Conservation (phyloP, 345 rosid genomes). For the Citrus trifoliata region DNA sequence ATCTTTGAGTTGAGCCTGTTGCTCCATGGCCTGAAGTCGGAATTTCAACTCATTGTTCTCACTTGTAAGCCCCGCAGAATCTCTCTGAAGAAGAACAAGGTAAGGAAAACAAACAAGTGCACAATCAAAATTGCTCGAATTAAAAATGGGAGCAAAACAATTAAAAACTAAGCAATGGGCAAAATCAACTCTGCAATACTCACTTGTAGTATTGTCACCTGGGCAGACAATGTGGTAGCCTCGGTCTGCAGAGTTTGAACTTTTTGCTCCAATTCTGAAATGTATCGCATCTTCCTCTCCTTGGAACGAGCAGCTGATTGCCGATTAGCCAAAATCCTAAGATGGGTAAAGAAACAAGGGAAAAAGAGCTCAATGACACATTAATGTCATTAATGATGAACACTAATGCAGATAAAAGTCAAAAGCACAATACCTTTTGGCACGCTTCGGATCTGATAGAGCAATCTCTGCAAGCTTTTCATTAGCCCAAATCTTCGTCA, state of each 20-base stretch:
- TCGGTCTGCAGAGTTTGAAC: conserved; percentile 86
- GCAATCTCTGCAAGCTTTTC: conserved; percentile 84
- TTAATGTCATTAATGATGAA: not conserved
- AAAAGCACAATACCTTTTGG: conserved; percentile 33
- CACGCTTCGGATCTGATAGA: conserved; percentile 54
- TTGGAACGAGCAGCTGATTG: conserved; percentile 88
- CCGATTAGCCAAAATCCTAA: conserved; percentile 86
- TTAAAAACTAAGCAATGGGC: not conserved
- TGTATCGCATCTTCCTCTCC: conserved; percentile 76
- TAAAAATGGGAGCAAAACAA: not conserved
- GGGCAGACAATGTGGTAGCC: conserved; percentile 79
- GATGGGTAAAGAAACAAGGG: conserved; percentile 1
- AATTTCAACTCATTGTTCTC: conserved; percentile 59
- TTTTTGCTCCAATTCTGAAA: conserved; percentile 75
- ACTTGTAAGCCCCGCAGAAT: conserved; percentile 38
- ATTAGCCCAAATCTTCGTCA: conserved; percentile 70
- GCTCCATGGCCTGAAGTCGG: conserved; percentile 64
- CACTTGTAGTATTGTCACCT: conserved; percentile 77
- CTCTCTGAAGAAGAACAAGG: conserved; percentile 34
- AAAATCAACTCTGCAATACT: not conserved
- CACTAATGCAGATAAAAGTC: not conserved
- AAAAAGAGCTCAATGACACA: not conserved
- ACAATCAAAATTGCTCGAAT: not conserved
- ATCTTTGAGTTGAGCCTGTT: conserved; percentile 56
- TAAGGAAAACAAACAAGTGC: not conserved